Evolutionary conservation across 164 flowering plant genomes (phyloP), one percentile per base, ranked within the genome.

Genomic region (Berberis thunbergii): DNA sequence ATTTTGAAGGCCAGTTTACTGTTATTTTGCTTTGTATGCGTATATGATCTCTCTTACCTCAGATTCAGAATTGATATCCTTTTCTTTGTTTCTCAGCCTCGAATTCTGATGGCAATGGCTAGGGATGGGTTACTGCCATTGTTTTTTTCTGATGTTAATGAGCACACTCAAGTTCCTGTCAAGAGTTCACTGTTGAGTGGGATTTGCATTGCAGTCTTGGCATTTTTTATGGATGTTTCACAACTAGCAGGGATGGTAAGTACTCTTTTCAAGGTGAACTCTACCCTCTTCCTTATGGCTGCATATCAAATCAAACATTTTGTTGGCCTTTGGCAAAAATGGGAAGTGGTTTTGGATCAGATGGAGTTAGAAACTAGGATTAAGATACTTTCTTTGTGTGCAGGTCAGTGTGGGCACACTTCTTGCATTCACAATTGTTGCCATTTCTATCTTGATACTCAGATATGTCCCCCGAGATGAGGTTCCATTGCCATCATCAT

Each of bases 401-500:
- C 78, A 80, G 84, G 84, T 80, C 59, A 80, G 99, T 70, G 96
- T 95, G 67, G 99, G 99, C 56, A 95, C 97, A 2, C 97, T 95
- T 70, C 84, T 91, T 57, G 97, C 97, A 7, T 91, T 95, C 77
- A 89, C 96, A 8, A 83, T 81, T 84, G 99, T 91, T 56, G 96
- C 97, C 54, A 70, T 91, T 57, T 95, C 90, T 13, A 87, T 95
- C 2, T 70, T 95, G 77, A 83, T 95, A 57, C 81, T 95, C 49
- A 80, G 97, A 82, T 95, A 91, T 68, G 86, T 95, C 62, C 97
- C 99, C 41, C 97, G 97, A 44, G 86, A 82, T 70, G 83, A 75
- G 75, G 87, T 88, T 63, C 97, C 97, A 58, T 77, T 95, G 70
- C 87, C 96, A 55, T 67, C 89, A 57, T 86, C 97, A 60, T 79